Evolutionary conservation across 805 yeast genomes (phyloP).

Genomic region (Saturnispora halmiae): DNA sequence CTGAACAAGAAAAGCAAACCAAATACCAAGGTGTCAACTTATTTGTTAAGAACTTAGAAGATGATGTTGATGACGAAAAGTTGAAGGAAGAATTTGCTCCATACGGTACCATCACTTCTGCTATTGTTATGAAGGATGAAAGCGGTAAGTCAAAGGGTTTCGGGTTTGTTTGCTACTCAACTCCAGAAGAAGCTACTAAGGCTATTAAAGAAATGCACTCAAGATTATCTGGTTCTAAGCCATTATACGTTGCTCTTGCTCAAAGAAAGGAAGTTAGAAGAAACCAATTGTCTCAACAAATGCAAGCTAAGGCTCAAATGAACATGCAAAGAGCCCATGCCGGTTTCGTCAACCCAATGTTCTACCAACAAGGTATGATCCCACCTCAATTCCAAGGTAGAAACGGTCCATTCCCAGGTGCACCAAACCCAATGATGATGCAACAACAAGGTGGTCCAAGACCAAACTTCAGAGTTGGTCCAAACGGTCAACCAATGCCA

Average conservation of each 20-base stretch:
- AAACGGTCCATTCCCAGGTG: constrained; percentile 66
- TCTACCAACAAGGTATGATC: constrained; percentile 68
- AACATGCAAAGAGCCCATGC: constrained; percentile 93
- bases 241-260: constrained; percentile 96
- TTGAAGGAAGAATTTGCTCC: constrained; percentile 88
- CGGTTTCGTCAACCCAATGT: constrained; percentile 79
- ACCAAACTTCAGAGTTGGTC: constrained; percentile 53
- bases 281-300: constrained; percentile 93
- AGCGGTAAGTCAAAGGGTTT: constrained; percentile 94
- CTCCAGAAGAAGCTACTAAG: constrained; percentile 98
- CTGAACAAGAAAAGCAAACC: constrained; percentile 81
- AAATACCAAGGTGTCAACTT: constrained; percentile 97
- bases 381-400: constrained; percentile 43
- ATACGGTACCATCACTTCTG: constrained; percentile 91
- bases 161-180: constrained; percentile 95
- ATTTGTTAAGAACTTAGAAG: constrained; percentile 94
- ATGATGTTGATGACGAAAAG: constrained; percentile 81
- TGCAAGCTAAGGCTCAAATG: constrained; percentile 96
- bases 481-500: constrained; percentile 76
- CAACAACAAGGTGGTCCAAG: constrained; percentile 48
- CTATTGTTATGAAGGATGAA: constrained; percentile 93
- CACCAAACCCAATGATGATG: constrained; percentile 68
- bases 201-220: constrained; percentile 98
- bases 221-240: constrained; percentile 90
- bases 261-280: constrained; percentile 98